Evolutionary conservation across 2,329 filamentous ascomycete species (phyloP), one percentile per base, ranked within the genome.

Genomic region (Microsporum audouinii): DNA sequence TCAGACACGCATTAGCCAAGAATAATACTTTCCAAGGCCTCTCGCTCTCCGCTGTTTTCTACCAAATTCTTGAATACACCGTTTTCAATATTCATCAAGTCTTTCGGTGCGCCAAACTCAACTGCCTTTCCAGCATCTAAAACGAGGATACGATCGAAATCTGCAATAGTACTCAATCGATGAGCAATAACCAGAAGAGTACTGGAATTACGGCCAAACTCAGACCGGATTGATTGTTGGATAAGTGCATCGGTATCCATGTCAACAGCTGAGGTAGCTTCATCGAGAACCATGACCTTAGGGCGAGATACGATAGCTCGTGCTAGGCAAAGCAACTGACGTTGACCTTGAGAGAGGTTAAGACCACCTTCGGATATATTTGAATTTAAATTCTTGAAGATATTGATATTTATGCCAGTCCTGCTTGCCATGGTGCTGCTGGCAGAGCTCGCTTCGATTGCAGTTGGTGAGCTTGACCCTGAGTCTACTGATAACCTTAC

Each of bases 251-350:
- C 88, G 0, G 88, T 91, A 45, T 80, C 78, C 85, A 89, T 89
- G 71, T 91, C 88, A 1, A 91, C 87, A 0, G 88, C 87, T 2
- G 83, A 86, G 0, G 88, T 92, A 0, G 88, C 88, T 74, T 91
- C 88, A 70, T 92, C 88, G 0, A 91, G 80, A 1, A 91, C 84
- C 82, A 92, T 87, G 66, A 92, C 84, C 69, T 87, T 87, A 2
- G 88, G 87, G 0, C 85, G 80, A 0, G 83, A 80, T 29, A 89
- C 84, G 66, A 90, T 89, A 58, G 85, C 87, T 58, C 84, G 84
- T 0, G 87, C 87, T 2, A 89, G 82, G 68, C 87, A 89, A 41
- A 91, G 80, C 0, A 90, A 84, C 71, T 91, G 88, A 2, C 88
- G 81, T 71, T 91, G 88, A 33, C 88, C 87, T 70, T 89, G 87